Conservation (phyloP, 2,329 filamentous ascomycete species). For the Ophioceras dolichostomum region DNA sequence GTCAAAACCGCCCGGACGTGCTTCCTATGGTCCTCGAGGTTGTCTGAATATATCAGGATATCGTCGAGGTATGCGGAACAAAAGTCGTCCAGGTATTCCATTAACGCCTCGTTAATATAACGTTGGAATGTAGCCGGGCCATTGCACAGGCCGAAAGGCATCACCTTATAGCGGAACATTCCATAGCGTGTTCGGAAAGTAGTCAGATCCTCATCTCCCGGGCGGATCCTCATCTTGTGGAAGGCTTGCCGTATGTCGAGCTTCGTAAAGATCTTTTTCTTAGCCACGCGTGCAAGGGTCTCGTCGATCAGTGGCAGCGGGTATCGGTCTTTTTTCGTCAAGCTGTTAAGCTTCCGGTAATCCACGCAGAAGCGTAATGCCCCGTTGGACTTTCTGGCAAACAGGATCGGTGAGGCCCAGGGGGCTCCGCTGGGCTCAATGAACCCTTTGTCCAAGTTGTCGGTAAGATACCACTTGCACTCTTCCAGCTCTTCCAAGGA, state of each 20-base stretch:
- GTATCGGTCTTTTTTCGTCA: no score
- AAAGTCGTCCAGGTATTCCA: background rate
- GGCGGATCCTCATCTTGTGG: background rate
- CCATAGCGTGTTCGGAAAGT: background rate
- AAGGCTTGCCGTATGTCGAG: background rate
- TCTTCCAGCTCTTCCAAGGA: background rate
- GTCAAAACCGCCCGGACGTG: background rate
- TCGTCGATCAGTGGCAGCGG: background rate
- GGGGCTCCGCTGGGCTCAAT: background rate
- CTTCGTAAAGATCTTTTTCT: background rate
- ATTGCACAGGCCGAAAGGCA: background rate
- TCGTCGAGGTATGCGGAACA: background rate
- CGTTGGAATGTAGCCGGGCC: background rate
- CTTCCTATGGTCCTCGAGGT: background rate
- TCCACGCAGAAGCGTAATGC: background rate
- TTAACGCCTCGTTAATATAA: background rate
- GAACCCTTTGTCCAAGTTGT: background rate
- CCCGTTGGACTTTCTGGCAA: background rate
- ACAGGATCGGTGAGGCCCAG: background rate
- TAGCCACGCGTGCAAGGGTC: background rate
- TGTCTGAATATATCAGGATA: background rate
- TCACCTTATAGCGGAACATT: background rate
- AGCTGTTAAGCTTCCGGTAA: background rate
- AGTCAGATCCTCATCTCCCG: background rate
- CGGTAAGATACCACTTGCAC: background rate